These are phyloP conservation scores for Coniochaeta prunicola DNA, from an alignment of 2,329 filamentous ascomycete species.

Conservation along the genomic window DNA sequence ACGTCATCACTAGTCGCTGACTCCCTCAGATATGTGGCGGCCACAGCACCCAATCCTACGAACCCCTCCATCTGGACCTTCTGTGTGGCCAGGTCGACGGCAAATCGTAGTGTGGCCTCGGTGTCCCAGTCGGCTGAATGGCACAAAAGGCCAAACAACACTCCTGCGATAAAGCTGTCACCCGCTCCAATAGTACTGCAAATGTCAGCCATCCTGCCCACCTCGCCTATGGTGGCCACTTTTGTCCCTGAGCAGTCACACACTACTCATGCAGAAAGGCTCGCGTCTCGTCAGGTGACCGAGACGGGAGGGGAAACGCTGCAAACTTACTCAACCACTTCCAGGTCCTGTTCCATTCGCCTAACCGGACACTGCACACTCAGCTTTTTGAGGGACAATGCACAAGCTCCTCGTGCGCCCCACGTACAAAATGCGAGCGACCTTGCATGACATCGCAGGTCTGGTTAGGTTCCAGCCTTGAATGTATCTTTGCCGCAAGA, in stretches of 20 bases:
- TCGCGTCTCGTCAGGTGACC: not conserved
- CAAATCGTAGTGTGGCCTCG: conserved; percentile 44
- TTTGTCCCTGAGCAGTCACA: not conserved
- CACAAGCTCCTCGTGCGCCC: conserved; percentile 37
- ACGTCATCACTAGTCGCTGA: not conserved
- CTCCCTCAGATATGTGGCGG: not conserved
- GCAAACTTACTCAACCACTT: conserved; percentile 52
- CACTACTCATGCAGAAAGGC: not conserved
- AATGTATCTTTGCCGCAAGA: not conserved
- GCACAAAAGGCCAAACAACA: conserved; percentile 54
- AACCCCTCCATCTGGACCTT: conserved; percentile 66
- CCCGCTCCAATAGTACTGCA: conserved; percentile 65
- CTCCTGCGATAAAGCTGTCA: conserved; percentile 68
- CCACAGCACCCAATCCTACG: conserved; percentile 31
- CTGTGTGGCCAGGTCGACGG: conserved; percentile 57
- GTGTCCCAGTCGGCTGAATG: conserved; percentile 38
- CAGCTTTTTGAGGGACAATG: conserved; percentile 26
- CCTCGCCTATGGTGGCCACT: not conserved
- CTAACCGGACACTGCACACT: conserved; percentile 35
- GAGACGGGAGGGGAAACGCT: conserved; percentile 6
- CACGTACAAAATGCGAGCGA: conserved; percentile 35
- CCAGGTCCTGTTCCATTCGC: conserved; percentile 25
- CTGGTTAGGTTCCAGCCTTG: not conserved
- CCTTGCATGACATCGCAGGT: conserved; percentile 18
- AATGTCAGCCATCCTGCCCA: not conserved